phyloP scores from a whole-genome alignment of 108 stramenopile genomes.

The Cylindrotheca fusiformis region DNA sequence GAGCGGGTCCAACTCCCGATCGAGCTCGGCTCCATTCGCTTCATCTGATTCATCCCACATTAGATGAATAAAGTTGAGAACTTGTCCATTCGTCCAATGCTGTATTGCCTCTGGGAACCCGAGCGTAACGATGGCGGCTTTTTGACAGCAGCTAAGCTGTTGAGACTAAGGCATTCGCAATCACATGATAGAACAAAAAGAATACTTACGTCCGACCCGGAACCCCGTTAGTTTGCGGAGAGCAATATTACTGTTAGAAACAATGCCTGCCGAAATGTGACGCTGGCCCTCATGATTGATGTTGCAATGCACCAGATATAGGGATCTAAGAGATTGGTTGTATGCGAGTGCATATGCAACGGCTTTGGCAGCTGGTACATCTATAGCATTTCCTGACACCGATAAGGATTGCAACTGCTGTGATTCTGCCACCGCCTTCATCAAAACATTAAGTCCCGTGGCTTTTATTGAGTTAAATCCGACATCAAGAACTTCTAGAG shows the following conservation, averaged over 20 bases:
- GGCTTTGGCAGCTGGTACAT: slow-evolving; percentile 67
- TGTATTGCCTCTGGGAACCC: slow-evolving; percentile 78
- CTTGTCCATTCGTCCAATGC: slow-evolving; percentile 85
- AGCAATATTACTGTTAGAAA: slow-evolving; percentile 67
- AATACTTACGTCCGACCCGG: slow-evolving; percentile 65
- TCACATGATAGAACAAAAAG: slow-evolving; percentile 1
- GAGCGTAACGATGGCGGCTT: slow-evolving; percentile 61
- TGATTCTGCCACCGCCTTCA: slow-evolving; percentile 78
- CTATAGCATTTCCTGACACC: slow-evolving; percentile 74
- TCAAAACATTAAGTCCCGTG: slow-evolving; percentile 66
- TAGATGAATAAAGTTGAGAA: slow-evolving; percentile 77
- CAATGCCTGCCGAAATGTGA: slow-evolving; percentile 79
- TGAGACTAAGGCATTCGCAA: slow-evolving; percentile 7
- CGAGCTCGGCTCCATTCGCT: slow-evolving; percentile 9
- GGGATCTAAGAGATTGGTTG: slow-evolving; percentile 62
- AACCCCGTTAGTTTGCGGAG: slow-evolving; percentile 71
- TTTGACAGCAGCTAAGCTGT: background rate
- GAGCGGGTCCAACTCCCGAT: slow-evolving; percentile 37
- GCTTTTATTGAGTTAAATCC: slow-evolving; percentile 79
- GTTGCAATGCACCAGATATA: slow-evolving; percentile 64
- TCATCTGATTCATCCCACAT: slow-evolving; percentile 54
- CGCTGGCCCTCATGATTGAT: slow-evolving; percentile 72
- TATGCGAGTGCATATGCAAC: slow-evolving; percentile 80
- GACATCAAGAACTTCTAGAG: slow-evolving; percentile 65
- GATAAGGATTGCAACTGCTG: slow-evolving; percentile 50